Percentiles rank a stretch among this genome's conserved stretches.
Evolutionary conservation across 495 filamentous ascomycete species (phyloP).

Genomic region (Penicillium paxilli): DNA sequence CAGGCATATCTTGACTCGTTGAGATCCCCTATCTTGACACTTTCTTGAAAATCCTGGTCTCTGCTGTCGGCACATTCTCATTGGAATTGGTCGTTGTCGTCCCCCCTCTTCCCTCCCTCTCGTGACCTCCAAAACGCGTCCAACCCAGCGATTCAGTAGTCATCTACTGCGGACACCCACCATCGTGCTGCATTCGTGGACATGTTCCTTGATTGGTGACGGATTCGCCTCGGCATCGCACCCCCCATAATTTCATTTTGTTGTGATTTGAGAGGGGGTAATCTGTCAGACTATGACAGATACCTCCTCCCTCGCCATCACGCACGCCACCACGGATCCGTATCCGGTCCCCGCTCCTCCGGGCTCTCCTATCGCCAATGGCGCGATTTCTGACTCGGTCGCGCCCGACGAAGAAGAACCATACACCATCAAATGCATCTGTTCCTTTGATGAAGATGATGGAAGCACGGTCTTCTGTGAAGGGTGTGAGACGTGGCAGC

Average conservation of each 20-base stretch:
- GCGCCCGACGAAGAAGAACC: constrained; percentile 77
- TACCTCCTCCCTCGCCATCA: constrained; percentile 59
- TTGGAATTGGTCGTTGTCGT: not conserved
- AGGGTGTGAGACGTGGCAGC: constrained; percentile 94
- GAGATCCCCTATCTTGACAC: too few species aligned
- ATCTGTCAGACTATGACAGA: constrained; percentile 94
- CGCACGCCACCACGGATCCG: constrained; percentile 63
- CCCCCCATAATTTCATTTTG: constrained; percentile 23
- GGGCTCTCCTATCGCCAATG: constrained; percentile 52
- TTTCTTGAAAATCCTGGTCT: too few species aligned
- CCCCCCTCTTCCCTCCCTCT: not conserved
- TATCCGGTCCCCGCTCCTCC: constrained; percentile 60
- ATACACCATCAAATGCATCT: constrained; percentile 98
- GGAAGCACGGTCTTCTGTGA: constrained; percentile 97
- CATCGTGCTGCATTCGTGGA: constrained; percentile 20
- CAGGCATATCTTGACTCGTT: not conserved
- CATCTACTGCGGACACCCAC: not conserved
- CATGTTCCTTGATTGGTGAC: constrained; percentile 39
- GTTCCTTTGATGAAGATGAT: constrained; percentile 88
- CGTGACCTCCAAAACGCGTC: too few species aligned
- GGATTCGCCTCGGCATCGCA: constrained; percentile 23
- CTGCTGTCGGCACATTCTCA: too few species aligned
- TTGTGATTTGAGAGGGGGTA: constrained; percentile 52
- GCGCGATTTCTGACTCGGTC: constrained; percentile 55
- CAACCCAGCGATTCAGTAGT: not conserved